Base-by-base conservation (phyloP, 805 yeast species). In the Teunomyces aglyptinius region DNA sequence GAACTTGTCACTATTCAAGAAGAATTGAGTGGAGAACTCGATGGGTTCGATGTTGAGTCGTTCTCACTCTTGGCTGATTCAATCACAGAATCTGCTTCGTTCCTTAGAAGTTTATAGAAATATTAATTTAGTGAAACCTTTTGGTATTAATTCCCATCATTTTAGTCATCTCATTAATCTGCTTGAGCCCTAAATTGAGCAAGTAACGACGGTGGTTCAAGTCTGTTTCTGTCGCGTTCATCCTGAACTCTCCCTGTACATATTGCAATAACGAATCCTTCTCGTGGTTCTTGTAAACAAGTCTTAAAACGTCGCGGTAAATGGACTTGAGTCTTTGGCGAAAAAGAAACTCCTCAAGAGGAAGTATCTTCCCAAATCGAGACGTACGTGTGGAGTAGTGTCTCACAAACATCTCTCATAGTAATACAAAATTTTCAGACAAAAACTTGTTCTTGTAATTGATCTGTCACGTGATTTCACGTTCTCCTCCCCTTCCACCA, bases 281-380 rank as follows among this genome's bases (percentile, higher is more conserved):
- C 46, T 71, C 74, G 43, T 72, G 76, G 44, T 63, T 64, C 43
- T 60, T 59, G 51, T 68, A 66, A 13, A 71, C 54, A 40, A 63
- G 52, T 31, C 76, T 51, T 46, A 65, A 51, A 13, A 70, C 53
- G 22, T 61, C 60, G 35, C 72, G 57, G 49, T 72, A 72, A 1
- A 67, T 62, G 8, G 56, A 49, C n/a, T 59, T 54, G 12, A 72
- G 60, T 46, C 63, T 63, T 39, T 58, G 65, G 13, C 75, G 60
- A 44, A 72, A 71, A 28, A 72, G 43, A 47, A 72, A 72, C 46
- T 72, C 76, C 36, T 72, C 75, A 4, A 72, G 46, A 4, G 55
- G 45, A 10, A 49, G 49, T 1, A 32, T 41, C n/a, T 43, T 46
- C 26, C 32, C 15, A 13, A 48, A 18, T 13, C 27, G 35, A 20